Percentiles rank a stretch among this genome's conserved stretches.
phyloP scores from a whole-genome alignment of 129 eudicot genomes.

The Lonicera japonica region DNA sequence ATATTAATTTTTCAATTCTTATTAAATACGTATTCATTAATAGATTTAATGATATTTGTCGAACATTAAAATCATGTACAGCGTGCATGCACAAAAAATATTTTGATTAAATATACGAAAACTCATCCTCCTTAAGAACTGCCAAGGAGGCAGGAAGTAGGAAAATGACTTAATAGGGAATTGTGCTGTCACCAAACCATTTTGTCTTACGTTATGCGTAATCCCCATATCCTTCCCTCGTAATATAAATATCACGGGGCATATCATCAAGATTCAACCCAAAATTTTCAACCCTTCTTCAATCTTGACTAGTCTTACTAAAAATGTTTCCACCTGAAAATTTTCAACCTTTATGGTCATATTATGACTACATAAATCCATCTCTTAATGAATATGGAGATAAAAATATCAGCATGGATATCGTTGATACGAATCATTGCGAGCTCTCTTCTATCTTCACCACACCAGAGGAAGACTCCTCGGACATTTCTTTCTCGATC shows the following conservation, averaged over 20 bases:
- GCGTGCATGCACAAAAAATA: too few species aligned
- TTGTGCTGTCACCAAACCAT: slow-evolving; percentile 5
- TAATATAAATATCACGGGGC: slow-evolving; percentile 1
- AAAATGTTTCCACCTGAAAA: slow-evolving; percentile 19
- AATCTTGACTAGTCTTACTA: too few species aligned
- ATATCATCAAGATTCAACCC: neutral
- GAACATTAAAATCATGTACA: too few species aligned
- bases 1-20: too few species aligned
- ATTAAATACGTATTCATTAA: too few species aligned
- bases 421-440: neutral
- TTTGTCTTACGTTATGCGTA: neutral
- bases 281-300: slow-evolving; percentile 5
- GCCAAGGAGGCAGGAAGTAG: slow-evolving; percentile 8
- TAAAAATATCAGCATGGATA: neutral
- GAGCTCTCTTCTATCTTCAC: slow-evolving; percentile 2
- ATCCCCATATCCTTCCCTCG: neutral
- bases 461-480: slow-evolving; percentile 7
- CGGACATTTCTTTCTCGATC: slow-evolving; percentile 11
- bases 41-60: too few species aligned
- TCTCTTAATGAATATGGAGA: neutral
- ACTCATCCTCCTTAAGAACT: neutral
- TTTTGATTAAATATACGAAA: too few species aligned
- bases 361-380: neutral
- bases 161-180: slow-evolving; percentile 12
- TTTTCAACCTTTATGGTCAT: slow-evolving; percentile 20